Evolutionary conservation across 805 yeast species (phyloP).

Genomic region (Dipodascus albidus): DNA sequence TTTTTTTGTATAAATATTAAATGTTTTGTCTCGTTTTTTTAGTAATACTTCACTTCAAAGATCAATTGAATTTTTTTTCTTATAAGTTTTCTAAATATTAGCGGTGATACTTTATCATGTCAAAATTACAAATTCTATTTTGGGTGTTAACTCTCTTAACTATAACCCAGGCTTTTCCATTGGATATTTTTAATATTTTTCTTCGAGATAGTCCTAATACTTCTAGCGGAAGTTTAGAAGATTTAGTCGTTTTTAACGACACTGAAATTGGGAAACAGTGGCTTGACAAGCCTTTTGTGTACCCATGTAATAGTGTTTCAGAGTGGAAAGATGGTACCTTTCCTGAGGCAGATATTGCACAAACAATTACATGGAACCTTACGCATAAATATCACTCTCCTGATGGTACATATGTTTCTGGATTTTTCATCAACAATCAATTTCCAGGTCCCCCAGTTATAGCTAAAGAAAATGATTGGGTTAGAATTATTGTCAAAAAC

Average conservation of each 20-base stretch:
- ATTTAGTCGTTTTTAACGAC: not conserved
- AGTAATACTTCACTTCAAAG: too few species aligned
- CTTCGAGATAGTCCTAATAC: not conserved
- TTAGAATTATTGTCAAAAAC: conserved; percentile 31
- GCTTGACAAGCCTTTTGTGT: not conserved
- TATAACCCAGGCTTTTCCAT: not conserved
- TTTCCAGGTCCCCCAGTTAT: conserved; percentile 41
- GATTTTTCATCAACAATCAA: conserved; percentile 27
- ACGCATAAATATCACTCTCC: not conserved
- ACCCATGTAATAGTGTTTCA: not conserved
- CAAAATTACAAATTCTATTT: not conserved
- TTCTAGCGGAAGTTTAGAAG: not conserved
- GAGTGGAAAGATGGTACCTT: not conserved
- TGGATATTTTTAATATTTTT: not conserved
- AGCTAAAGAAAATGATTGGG: conserved; percentile 28
- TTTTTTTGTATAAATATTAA: too few species aligned
- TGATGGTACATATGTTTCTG: not conserved
- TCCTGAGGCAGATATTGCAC: not conserved
- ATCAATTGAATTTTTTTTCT: too few species aligned
- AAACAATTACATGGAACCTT: not conserved
- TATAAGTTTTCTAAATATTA: too few species aligned
- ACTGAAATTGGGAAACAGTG: not conserved
- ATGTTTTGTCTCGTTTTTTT: too few species aligned
- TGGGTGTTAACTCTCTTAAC: not conserved
- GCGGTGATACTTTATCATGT: not conserved